Conservation (phyloP, 164 flowering plant species). For the Chimonanthus praecox region DNA sequence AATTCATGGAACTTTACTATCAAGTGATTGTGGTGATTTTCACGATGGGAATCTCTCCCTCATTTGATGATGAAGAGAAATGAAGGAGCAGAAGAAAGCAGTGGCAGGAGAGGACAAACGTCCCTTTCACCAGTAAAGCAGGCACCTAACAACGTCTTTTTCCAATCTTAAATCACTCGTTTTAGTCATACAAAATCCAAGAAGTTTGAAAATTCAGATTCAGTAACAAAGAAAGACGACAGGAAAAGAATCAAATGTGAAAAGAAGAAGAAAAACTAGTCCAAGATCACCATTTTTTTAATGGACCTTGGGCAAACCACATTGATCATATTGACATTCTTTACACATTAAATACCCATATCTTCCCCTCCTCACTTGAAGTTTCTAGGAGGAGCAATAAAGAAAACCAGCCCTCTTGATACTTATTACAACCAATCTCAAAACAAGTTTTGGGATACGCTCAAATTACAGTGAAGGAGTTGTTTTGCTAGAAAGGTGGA, state of each 20-base stretch:
- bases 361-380: neutral
- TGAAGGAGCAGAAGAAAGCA: no score
- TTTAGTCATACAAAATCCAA: neutral
- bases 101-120: neutral
- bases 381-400: neutral
- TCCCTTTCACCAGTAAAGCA: neutral
- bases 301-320: neutral
- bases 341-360: neutral
- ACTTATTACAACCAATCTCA: neutral
- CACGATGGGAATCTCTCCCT: no score
- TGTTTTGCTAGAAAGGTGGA: neutral
- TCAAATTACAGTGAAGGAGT: neutral
- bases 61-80: neutral
- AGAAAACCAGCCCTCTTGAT: conserved; percentile 2
- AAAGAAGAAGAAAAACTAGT: neutral
- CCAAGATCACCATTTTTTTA: neutral
- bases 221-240: neutral
- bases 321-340: neutral
- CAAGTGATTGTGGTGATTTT: neutral
- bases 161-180: neutral
- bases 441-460: neutral
- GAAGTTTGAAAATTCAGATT: neutral
- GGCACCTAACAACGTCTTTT: neutral
- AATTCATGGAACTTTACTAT: no score
- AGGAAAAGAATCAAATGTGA: neutral